Base-by-base conservation (phyloP, 176 grass and related monocot species). In the Oryza officinalis region DNA sequence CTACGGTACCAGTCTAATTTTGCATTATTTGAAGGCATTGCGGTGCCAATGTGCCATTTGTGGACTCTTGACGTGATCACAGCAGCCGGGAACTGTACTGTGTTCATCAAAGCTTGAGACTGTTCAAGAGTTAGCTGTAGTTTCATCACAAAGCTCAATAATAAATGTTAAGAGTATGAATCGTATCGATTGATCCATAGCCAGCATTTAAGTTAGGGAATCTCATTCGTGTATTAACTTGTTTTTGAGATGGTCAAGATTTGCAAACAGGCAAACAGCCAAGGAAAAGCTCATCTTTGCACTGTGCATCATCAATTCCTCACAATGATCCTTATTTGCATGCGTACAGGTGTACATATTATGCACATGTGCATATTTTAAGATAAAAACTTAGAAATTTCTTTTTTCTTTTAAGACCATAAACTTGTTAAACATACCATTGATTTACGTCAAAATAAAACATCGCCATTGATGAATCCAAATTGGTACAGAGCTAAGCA, bases 101-200 rank as follows among this genome's bases (percentile, higher is more conserved):
- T 57, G 45, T 57, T 81, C 77, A 64, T 71, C 71, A 81, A 70
- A 71, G 52, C 71, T 71, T 81, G 71, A 47, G 26, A 85, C 18
- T 89, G 77, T 85, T 76, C 12, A 10, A 11, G 31, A 65, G 71
- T 74, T 85, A 17, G 20, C 71, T 45, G 73, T 65, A 43, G 60
- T 70, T 80, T 23, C 27, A 25, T 10, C 15, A 9, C 80, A 50
- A 50, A 31, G 69, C 44, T 59, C 69, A 63, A 80, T 61, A 74
- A 27, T 63, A 74, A 27, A 84, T 61, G 28, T 32, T 73, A 0
- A 43, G 67, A 45, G 22, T 23, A 72, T 45, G 68, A 61, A 63
- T 28, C 40, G 2, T 41, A 22, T 71, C 9, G 50, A 31, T 43
- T n/a, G 57, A 66, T 77, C 44, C 33, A 82, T 35, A 81, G 72